Conservation (phyloP, 202 grass and related monocot species). For the Dendrocalamus latiflorus region DNA sequence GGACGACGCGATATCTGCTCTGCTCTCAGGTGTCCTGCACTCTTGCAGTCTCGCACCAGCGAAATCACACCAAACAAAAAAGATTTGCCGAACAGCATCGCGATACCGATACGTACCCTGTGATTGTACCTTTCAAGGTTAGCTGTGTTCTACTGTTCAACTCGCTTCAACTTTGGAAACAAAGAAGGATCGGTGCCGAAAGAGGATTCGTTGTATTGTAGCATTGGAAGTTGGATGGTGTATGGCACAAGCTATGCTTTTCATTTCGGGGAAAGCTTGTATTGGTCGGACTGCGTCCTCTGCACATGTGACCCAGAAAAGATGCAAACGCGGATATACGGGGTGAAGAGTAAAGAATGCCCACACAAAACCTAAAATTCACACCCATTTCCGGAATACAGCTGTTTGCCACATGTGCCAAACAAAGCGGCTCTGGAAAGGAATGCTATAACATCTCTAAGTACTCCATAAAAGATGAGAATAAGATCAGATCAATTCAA, state of each 20-base stretch:
- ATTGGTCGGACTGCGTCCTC: background rate
- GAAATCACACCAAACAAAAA: background rate
- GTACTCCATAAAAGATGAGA: background rate
- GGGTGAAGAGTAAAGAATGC: background rate
- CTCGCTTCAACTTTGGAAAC: conserved; percentile 12
- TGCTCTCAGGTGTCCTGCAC: background rate
- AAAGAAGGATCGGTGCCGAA: background rate
- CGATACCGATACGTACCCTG: background rate
- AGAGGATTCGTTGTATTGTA: background rate
- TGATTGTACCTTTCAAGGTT: background rate
- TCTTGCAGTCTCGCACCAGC: background rate
- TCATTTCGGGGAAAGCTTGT: conserved; percentile 1
- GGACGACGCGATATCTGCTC: background rate
- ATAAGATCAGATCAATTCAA: background rate
- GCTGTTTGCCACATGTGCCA: background rate
- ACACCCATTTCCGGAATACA: background rate
- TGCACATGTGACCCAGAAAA: background rate
- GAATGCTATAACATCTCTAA: background rate
- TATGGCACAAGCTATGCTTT: background rate
- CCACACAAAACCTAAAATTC: background rate
- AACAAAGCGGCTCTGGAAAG: background rate
- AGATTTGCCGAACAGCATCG: background rate
- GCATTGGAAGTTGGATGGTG: background rate
- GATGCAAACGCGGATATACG: background rate
- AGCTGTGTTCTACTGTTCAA: background rate